A percentile compares a stretch with the other conserved stretches of the same genome.
Evolutionary conservation across 177 flowering plant genomes (phyloP).

Genomic region (Tripterygium wilfordii): DNA sequence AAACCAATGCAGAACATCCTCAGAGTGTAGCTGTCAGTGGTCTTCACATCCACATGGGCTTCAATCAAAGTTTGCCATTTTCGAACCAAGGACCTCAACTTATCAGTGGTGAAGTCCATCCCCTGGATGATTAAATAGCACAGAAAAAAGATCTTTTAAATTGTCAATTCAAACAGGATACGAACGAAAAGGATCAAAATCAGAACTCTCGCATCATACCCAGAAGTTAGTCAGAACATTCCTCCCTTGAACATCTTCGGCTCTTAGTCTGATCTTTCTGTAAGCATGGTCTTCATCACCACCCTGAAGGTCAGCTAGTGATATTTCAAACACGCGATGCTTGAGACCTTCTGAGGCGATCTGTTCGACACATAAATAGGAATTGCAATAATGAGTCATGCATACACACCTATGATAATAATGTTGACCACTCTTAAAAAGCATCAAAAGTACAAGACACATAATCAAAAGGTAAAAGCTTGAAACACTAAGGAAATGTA

Average conservation of each 20-base stretch:
- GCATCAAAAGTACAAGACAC: no score
- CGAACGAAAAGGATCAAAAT: no score
- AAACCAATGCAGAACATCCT: conserved; percentile 70
- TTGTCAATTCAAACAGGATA: no score
- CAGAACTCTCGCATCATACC: conserved; percentile 33
- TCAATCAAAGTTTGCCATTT: conserved; percentile 70
- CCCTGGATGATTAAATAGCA: conserved; percentile 26
- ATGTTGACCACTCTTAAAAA: no score
- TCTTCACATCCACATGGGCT: conserved; percentile 77
- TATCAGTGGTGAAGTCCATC: conserved; percentile 69
- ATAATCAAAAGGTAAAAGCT: no score
- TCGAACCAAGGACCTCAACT: conserved; percentile 58
- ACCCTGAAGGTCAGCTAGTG: conserved; percentile 82
- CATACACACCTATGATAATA: no score
- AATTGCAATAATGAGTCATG: no score
- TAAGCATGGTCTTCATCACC: conserved; percentile 88
- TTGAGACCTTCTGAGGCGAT: conserved; percentile 98
- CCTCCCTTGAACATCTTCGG: conserved; percentile 92
- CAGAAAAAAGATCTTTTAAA: no score
- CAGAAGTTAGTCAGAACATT: conserved; percentile 93
- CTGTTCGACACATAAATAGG: conserved; percentile 21
- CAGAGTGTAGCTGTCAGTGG: conserved; percentile 59
- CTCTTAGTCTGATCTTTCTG: conserved; percentile 87
- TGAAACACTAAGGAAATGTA: no score
- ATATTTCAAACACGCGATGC: conserved; percentile 79